A percentile compares a stretch with the other conserved stretches of the same genome.
phyloP scores from a whole-genome alignment of 2,329 filamentous ascomycete species.

The Magnaporthiopsis poae region DNA sequence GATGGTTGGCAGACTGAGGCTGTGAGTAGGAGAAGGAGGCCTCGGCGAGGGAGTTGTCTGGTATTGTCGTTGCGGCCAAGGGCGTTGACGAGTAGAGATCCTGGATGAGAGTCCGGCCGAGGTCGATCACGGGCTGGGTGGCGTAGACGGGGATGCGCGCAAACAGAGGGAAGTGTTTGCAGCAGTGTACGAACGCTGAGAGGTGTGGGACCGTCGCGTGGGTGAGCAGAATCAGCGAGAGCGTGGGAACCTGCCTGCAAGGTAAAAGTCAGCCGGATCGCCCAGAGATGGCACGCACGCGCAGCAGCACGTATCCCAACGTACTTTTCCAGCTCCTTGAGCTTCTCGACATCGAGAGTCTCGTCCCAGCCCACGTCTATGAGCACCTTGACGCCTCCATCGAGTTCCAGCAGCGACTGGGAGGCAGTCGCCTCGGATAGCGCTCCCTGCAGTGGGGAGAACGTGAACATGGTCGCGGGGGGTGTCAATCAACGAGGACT shows the following conservation, averaged over 20 bases:
- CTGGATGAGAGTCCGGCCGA: slow-evolving; percentile 81
- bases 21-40: slow-evolving; percentile 45
- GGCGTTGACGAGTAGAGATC: slow-evolving; percentile 87
- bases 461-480: slow-evolving; percentile 77
- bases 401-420: slow-evolving; percentile 91
- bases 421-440: slow-evolving; percentile 78
- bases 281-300: neutral
- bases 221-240: slow-evolving; percentile 88
- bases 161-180: slow-evolving; percentile 90
- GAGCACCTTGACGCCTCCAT: slow-evolving; percentile 90
- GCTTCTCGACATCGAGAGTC: slow-evolving; percentile 69
- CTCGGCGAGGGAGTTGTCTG: slow-evolving; percentile 61
- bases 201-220: slow-evolving; percentile 88
- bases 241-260: slow-evolving; percentile 71
- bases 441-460: slow-evolving; percentile 83
- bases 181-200: slow-evolving; percentile 89
- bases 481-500: neutral
- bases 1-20: slow-evolving; percentile 38
- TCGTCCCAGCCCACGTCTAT: slow-evolving; percentile 96
- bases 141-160: slow-evolving; percentile 88
- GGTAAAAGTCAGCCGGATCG: slow-evolving; percentile 15
- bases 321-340: slow-evolving; percentile 84
- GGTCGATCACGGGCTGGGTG: slow-evolving; percentile 82
- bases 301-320: slow-evolving; percentile 16
- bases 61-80: slow-evolving; percentile 75